Base-by-base conservation (phyloP, 768 basidiomycete species). In the Kwoniella heveanensis region DNA sequence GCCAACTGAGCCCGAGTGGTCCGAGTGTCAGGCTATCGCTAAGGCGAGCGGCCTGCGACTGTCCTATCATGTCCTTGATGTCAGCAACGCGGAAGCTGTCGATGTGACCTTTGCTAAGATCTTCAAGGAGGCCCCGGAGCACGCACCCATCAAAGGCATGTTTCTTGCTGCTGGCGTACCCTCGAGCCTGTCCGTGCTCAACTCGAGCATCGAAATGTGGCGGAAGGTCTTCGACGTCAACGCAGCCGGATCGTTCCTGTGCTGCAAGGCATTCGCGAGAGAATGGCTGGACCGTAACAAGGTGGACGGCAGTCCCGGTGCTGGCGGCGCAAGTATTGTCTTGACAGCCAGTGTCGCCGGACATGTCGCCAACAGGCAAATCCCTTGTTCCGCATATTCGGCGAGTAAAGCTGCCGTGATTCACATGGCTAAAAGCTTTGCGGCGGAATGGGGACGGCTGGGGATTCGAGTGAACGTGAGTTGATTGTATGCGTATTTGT, bases 391-490 rank as follows among this genome's bases (percentile, higher is more conserved):
- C 25, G 71, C 76, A 0, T 80, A 80, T 67, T 79, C 79, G 62
- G 72, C 77, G 6, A 69, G 68, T 19, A 82, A 81, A 59, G 76
- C 79, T 2, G 81, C 67, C 21, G 72, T 80, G 22, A 67, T 66
- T 8, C 79, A 80, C 57, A 65, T 82, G 63, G 78, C 74, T 26
- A 68, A 70, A 50, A 75, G 67, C 25, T 70, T 80, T 53, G 81
- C 80, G 0, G 71, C 70, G 32, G 81, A 82, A 61, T 79, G 80
- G 75, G 77, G 78, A 5, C 65, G 67, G 47, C 65, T 65, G 1
- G 72, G 73, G 5, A 77, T 80, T 22, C 51, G 80, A 25, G 70
- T 76, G 60, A 81, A 80, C 66, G 75, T 75, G 50, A 71, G 75
- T 72, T n/a, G 9, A 22, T 19, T n/a, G n/a, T n/a, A n/a, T n/a